These are phyloP conservation scores for Brassica juncea DNA, from an alignment of 345 rosid species.

Conservation along the genomic window DNA sequence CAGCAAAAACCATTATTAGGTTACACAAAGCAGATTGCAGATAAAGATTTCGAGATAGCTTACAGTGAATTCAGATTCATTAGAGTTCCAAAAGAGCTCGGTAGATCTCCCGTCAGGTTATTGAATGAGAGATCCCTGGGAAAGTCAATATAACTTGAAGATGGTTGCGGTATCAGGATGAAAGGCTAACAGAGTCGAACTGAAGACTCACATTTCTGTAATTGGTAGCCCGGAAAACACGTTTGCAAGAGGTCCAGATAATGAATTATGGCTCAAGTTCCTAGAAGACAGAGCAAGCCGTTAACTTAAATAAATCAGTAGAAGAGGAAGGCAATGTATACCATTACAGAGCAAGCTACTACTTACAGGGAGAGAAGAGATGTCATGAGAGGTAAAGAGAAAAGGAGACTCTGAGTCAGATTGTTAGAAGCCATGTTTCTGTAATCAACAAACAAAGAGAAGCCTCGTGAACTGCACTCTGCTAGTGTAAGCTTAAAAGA, in stretches of 20 bases:
- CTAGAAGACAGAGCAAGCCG: constrained; percentile 45
- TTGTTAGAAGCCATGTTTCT: constrained; percentile 82
- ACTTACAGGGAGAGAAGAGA: constrained; percentile 68
- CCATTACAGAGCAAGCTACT: constrained; percentile 20
- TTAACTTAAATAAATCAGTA: not conserved
- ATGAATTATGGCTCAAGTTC: constrained; percentile 78
- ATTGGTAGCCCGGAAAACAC: constrained; percentile 71
- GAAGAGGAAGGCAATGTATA: not conserved
- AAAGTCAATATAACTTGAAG: not conserved
- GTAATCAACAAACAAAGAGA: constrained; percentile 27
- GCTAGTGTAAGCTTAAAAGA: not conserved
- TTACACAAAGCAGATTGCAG: constrained; percentile 19
- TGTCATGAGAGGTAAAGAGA: constrained; percentile 57
- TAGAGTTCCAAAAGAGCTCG: constrained; percentile 75
- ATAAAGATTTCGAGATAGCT: constrained; percentile 11
- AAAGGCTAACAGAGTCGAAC: not conserved
- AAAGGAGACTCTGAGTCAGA: constrained; percentile 62
- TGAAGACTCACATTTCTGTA: constrained; percentile 64
- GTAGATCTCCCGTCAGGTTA: constrained; percentile 78
- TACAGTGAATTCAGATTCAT: constrained; percentile 74
- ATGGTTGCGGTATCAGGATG: not conserved
- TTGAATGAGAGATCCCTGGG: constrained; percentile 88
- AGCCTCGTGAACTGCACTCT: not conserved
- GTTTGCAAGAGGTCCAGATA: constrained; percentile 84
- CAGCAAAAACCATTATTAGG: not conserved